Base-by-base conservation (phyloP, 305 asterid genomes). In the Fraxinus angustifolia region DNA sequence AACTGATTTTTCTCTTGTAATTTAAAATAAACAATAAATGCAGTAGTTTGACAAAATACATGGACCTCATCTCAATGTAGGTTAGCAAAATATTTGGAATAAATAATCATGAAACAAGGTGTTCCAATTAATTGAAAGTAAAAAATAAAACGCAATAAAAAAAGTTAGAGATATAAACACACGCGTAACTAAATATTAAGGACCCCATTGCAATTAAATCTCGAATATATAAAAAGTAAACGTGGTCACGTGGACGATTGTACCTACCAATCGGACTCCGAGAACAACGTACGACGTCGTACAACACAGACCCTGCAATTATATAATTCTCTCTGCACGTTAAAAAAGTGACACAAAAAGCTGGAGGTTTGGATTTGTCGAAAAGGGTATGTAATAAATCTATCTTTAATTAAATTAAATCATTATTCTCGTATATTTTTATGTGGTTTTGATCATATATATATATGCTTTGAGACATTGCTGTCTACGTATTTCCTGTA, bases 351-450 rank as follows among this genome's bases (percentile, higher is more conserved):
- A 26, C 30, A 11, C 38, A 70, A 31, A 31, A 70, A 31, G 26
- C 21, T 58, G 33, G 75, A 75, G 83, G 58, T 42, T 78, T 8
- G 21, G 84, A 33, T 72, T 81, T 79, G 73, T 78, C 53, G 16
- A 26, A 0, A 26, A 77, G 70, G 83, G 87, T 84, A 74, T 56
- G 3, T 12, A 14, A 14, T 21, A 56, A 70, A 36, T 70, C 77
- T 79, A 62, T 68, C 48, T 58, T 38, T 58, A 28, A 16, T n/a
- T 74, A 19, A 38, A 31, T 36, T 30, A 31, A 70, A 4, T 30
- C 2, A 70, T 70, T 30, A 3, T 16, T 70, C 42, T 70, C 42
- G 6, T 70, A 16, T 70, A 4, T 70, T 70, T 48, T 70, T 70
- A 3, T 70, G 75, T 70, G 21, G 35, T 14, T 14, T 30, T 31